Evolutionary conservation across 2,329 filamentous ascomycete species (phyloP).

Genomic region (Ceratocystis albifundus): DNA sequence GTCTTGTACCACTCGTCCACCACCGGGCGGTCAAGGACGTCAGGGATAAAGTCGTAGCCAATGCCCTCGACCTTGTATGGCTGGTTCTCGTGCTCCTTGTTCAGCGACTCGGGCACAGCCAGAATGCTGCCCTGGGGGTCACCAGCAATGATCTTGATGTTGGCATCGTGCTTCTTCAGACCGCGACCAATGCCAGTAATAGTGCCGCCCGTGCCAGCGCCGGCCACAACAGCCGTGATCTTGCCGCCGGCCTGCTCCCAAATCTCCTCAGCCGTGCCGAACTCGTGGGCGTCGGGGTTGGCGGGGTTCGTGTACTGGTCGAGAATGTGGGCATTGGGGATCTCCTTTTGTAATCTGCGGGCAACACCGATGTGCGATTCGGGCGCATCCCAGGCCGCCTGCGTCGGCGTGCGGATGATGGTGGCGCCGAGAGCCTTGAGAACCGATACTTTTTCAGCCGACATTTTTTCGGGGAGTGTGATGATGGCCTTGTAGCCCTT

Average conservation of each 20-base stretch:
- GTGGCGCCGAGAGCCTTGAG: slow-evolving; percentile 87
- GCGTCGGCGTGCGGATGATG: slow-evolving; percentile 93
- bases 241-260: slow-evolving; percentile 81
- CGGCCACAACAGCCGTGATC: slow-evolving; percentile 73
- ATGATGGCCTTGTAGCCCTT: slow-evolving; percentile 99
- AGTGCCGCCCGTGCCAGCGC: slow-evolving; percentile 89
- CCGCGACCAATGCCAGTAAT: slow-evolving; percentile 82
- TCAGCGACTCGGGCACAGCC: slow-evolving; percentile 67
- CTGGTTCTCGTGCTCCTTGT: slow-evolving; percentile 68
- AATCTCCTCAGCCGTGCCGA: slow-evolving; percentile 90
- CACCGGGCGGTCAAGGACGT: slow-evolving; percentile 67
- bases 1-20: slow-evolving; percentile 99
- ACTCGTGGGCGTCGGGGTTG: slow-evolving; percentile 88
- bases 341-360: slow-evolving; percentile 77
- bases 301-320: slow-evolving; percentile 90
- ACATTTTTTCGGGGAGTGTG: slow-evolving; percentile 98
- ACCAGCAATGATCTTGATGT: slow-evolving; percentile 81
- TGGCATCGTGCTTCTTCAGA: slow-evolving; percentile 71
- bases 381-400: slow-evolving; percentile 85
- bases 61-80: slow-evolving; percentile 98
- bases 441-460: slow-evolving; percentile 91
- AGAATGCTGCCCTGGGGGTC: slow-evolving; percentile 89
- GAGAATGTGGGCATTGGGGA: slow-evolving; percentile 92
- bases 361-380: slow-evolving; percentile 97
- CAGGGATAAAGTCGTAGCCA: slow-evolving; percentile 94